Percentiles rank a stretch among this genome's conserved stretches.
Evolutionary conservation across 2,329 filamentous ascomycete species (phyloP).

Genomic region (Acrocalymma vagum): DNA sequence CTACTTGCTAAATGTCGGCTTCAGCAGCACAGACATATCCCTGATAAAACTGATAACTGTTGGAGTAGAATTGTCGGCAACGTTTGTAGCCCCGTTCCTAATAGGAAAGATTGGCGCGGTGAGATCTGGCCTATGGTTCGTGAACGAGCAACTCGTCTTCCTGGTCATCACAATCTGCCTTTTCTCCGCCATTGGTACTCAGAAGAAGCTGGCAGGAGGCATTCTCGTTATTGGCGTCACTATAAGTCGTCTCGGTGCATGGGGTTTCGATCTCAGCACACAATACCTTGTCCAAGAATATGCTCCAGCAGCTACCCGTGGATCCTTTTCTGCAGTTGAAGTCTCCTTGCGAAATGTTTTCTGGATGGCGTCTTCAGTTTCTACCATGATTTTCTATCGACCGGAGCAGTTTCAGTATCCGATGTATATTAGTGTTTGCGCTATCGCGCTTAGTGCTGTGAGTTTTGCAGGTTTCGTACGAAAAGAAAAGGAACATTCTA

Average conservation of each 20-base stretch:
- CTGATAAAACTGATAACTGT: conserved; percentile 62
- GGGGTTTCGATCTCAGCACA: conserved; percentile 58
- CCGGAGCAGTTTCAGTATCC: conserved; percentile 73
- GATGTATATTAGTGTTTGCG: conserved; percentile 64
- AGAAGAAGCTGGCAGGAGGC: conserved; percentile 29
- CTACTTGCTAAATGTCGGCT: conserved; percentile 65
- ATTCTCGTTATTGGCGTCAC: conserved; percentile 50
- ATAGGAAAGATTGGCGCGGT: conserved; percentile 61
- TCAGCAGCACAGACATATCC: conserved; percentile 62
- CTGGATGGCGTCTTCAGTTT: conserved; percentile 71
- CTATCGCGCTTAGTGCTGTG: conserved; percentile 58
- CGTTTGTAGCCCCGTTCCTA: conserved; percentile 66
- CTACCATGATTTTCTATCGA: conserved; percentile 70
- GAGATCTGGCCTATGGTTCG: conserved; percentile 74
- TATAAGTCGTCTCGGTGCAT: conserved; percentile 53
- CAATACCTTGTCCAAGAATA: conserved; percentile 58
- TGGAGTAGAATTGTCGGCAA: conserved; percentile 67
- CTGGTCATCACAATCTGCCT: conserved; percentile 51
- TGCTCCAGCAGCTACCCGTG: conserved; percentile 57
- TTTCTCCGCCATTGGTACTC: conserved; percentile 24
- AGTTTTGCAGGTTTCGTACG: conserved; percentile 67
- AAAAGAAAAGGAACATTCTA: conserved; percentile 66
- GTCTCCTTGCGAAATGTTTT: conserved; percentile 74
- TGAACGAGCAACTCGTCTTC: conserved; percentile 72
- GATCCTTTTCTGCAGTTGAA: conserved; percentile 74